Evolutionary conservation across 305 asterid species (phyloP).

Genomic region (Lippia alba): DNA sequence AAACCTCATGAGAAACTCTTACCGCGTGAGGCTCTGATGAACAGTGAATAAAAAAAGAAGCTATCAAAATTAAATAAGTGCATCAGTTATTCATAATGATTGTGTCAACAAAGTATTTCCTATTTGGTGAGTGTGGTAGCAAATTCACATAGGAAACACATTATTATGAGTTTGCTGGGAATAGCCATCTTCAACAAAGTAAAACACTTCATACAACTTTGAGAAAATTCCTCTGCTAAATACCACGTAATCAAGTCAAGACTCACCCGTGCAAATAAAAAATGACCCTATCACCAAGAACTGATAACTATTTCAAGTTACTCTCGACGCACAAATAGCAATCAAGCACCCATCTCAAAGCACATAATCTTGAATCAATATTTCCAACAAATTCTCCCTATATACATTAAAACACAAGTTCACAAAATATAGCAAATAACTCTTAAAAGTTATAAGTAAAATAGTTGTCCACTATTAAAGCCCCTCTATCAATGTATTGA

Average conservation of each 20-base stretch:
- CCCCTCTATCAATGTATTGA: not conserved
- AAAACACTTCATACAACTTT: not conserved
- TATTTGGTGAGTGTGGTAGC: no score
- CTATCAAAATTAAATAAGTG: no score
- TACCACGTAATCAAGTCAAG: not conserved
- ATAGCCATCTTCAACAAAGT: not conserved
- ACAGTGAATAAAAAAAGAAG: no score
- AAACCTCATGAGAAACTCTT: slow-evolving; percentile 43
- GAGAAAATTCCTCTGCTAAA: not conserved
- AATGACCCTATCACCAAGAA: no score
- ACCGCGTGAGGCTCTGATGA: slow-evolving; percentile 33
- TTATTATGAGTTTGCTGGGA: not conserved
- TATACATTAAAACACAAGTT: not conserved
- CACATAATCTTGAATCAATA: not conserved
- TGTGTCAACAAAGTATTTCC: no score
- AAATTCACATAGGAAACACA: not conserved
- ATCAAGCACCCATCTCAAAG: not conserved
- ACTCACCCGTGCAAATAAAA: no score
- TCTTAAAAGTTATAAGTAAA: not conserved
- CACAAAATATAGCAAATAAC: not conserved
- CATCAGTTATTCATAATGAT: no score
- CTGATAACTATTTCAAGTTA: not conserved
- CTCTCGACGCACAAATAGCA: not conserved
- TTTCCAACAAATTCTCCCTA: not conserved
- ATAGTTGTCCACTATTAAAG: not conserved